These are phyloP conservation scores for Pythium dissimile DNA, from an alignment of 352 stramenopile species.

Conservation along the genomic window DNA sequence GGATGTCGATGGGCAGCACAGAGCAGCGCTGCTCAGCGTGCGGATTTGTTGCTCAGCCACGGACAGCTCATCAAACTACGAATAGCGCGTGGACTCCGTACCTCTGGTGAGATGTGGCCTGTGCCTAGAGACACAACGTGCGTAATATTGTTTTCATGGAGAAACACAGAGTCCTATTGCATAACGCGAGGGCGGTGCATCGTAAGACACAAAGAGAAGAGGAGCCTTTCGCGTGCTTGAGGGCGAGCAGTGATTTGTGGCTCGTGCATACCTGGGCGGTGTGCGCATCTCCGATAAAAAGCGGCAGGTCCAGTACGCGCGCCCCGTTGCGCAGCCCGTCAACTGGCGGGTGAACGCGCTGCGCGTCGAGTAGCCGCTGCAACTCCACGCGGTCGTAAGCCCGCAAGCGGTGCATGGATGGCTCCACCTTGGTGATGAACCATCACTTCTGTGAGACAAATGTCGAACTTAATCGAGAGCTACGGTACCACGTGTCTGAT, in stretches of 20 bases:
- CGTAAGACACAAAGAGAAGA: no score
- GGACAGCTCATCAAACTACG: no score
- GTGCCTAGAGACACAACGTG: slow-evolving; percentile 62
- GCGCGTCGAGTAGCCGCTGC: slow-evolving; percentile 29
- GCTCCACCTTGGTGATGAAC: not conserved
- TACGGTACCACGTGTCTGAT: not conserved
- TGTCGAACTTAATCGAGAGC: not conserved
- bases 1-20: slow-evolving; percentile 52
- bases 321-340: slow-evolving; percentile 40
- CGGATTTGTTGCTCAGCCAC: no score
- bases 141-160: slow-evolving; percentile 38
- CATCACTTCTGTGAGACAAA: not conserved
- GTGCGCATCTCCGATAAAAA: slow-evolving; percentile 60
- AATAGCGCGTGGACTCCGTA: no score
- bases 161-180: slow-evolving; percentile 36
- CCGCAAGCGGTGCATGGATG: slow-evolving; percentile 3
- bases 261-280: slow-evolving; percentile 42
- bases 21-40: slow-evolving; percentile 25
- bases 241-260: no score
- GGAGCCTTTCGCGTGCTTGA: no score
- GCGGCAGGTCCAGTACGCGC: slow-evolving; percentile 33
- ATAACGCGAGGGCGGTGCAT: not conserved
- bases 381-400: slow-evolving; percentile 18
- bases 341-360: slow-evolving; percentile 46
- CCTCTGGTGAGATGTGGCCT: slow-evolving; percentile 42